Conservation (phyloP, 2,329 filamentous ascomycete species). For the Dothidotthia symphoricarpi region DNA sequence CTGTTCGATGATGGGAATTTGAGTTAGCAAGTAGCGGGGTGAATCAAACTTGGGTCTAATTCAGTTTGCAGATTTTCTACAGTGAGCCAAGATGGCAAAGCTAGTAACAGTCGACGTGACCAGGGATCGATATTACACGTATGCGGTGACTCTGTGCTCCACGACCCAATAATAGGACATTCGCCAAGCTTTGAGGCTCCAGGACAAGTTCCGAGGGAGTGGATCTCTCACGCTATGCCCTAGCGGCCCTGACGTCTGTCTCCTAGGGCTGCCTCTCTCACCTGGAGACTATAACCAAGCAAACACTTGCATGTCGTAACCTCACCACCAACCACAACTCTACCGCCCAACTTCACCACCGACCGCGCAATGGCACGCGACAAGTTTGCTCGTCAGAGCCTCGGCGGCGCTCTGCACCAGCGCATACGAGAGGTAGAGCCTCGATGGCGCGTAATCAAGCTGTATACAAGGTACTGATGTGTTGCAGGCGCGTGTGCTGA, state of each 20-base stretch:
- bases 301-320: slow-evolving; percentile 20
- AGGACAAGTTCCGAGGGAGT: slow-evolving; percentile 5
- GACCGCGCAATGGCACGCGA: slow-evolving; percentile 48
- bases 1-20: neutral
- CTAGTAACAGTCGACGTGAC: no score
- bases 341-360: slow-evolving; percentile 4
- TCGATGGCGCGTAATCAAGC: slow-evolving; percentile 4
- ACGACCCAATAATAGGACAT: slow-evolving; percentile 17
- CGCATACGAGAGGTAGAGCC: slow-evolving; percentile 65
- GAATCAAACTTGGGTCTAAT: no score
- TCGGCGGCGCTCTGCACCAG: slow-evolving; percentile 59
- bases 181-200: slow-evolving; percentile 30
- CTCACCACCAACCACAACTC: slow-evolving; percentile 9
- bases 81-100: no score
- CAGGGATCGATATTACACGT: no score
- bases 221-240: slow-evolving; percentile 14
- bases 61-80: no score
- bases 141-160: no score
- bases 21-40: no score
- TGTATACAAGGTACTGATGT: slow-evolving; percentile 20
- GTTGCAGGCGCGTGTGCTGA: slow-evolving; percentile 74
- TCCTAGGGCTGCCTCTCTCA: slow-evolving; percentile 11
- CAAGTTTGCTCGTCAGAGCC: slow-evolving; percentile 58
- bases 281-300: slow-evolving; percentile 9
- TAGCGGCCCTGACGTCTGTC: slow-evolving; percentile 22